Evolutionary conservation across 1,284 basidiomycete species (phyloP).

Genomic region (Caloboletus firmus): DNA sequence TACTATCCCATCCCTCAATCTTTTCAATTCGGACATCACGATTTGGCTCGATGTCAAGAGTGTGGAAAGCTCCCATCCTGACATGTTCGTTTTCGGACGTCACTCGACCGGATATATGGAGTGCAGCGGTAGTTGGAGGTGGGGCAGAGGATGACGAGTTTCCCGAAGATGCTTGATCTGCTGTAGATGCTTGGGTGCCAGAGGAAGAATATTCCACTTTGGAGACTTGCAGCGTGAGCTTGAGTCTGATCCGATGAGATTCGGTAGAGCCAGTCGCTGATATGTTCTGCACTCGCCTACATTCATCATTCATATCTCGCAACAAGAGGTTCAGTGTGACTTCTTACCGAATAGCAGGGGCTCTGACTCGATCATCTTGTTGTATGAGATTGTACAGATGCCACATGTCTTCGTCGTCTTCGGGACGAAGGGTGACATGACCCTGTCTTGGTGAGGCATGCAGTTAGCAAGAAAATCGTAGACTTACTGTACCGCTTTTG

Average conservation of each 20-base stretch:
- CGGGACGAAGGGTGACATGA: constrained; percentile 85
- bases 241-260: constrained; percentile 84
- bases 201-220: constrained; percentile 72
- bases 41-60: constrained; percentile 90
- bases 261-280: constrained; percentile 93
- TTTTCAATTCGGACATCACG: constrained; percentile 94
- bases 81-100: constrained; percentile 91
- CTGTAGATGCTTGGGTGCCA: constrained; percentile 47
- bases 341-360: constrained; percentile 79
- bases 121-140: constrained; percentile 54
- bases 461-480: constrained; percentile 7
- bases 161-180: constrained; percentile 44
- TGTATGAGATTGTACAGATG: constrained; percentile 98
- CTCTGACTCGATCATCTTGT: constrained; percentile 85
- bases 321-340: not conserved
- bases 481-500: constrained; percentile 72
- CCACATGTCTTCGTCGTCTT: constrained; percentile 99
- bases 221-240: constrained; percentile 81
- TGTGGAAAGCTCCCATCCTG: constrained; percentile 94
- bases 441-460: constrained; percentile 53
- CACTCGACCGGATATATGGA: constrained; percentile 89
- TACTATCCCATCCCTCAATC: constrained; percentile 84
- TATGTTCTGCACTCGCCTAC: constrained; percentile 71
- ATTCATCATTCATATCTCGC: constrained; percentile 5
- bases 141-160: constrained; percentile 41